Evolutionary conservation across 2,329 filamentous ascomycete species (phyloP), one percentile per base, ranked within the genome.

Genomic region (Botrytis pseudocinerea): DNA sequence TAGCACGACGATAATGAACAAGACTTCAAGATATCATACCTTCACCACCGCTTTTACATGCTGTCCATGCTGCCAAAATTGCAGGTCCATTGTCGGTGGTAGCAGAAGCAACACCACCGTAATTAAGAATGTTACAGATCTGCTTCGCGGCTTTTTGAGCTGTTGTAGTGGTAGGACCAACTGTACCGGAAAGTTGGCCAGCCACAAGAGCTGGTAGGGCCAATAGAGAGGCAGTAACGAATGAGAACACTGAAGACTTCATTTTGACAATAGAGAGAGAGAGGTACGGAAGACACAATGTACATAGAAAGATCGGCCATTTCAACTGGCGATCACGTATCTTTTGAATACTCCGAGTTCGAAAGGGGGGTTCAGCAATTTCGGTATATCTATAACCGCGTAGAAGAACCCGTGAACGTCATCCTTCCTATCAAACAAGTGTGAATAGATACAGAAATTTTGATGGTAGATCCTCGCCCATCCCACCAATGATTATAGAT

Each of bases 21-120:
- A 22, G 42, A 51, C 7, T 28, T 59, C 9, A 22, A 25, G 38
- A 16, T 38, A 74, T 54, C 14, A 65, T 73, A 75, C 78, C 78
- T 71, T 78, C 82, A 32, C 84, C 85, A 14, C 83, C 83, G 32
- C 79, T 75, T 70, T 83, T 83, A 79, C 85, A 87, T 16, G 81
- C 84, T 10, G 78, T 81, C 74, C 83, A 85, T 1, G 85, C 85
- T 44, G 80, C 78, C 1, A 80, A 79, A 32, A 86, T 80, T 16
- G 85, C 82, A 20, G 82, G 79, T 4, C 84, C 83, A 62, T 86
- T 79, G 76, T 86, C 85, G 1, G 83, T 85, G 18, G 81, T 79
- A 70, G 83, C 83, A 75, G 85, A 83, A 3, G 84, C 84, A 38
- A 81, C 82, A n/a, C 81, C 85, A 16, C 85, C 85, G 75, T 86